These are phyloP conservation scores for Fusarium beomiforme DNA, from an alignment of 2,329 filamentous ascomycete genomes.

Conservation along the genomic window DNA sequence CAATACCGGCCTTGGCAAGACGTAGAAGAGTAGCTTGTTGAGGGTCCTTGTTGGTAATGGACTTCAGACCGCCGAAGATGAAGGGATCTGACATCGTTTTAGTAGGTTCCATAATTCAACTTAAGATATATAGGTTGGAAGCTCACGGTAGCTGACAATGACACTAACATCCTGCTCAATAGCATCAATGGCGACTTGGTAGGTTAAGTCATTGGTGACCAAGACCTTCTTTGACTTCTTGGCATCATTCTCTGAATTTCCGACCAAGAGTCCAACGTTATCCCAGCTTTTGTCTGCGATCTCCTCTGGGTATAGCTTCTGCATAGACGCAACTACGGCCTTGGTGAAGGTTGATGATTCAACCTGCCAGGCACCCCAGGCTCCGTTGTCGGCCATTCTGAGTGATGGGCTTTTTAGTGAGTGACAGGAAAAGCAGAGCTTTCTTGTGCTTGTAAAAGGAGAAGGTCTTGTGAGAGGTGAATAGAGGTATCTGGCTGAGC, in stretches of 20 bases:
- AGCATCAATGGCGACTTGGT: slow-evolving; percentile 88
- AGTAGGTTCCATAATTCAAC: not conserved
- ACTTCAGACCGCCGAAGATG: slow-evolving; percentile 93
- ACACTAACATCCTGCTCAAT: slow-evolving; percentile 79
- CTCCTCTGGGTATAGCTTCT: slow-evolving; percentile 86
- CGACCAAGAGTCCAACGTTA: slow-evolving; percentile 86
- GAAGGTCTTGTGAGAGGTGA: not conserved
- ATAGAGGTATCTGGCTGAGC: not conserved
- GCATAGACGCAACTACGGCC: slow-evolving; percentile 81
- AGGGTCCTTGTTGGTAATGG: slow-evolving; percentile 82
- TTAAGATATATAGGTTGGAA: not conserved
- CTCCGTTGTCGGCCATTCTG: slow-evolving; percentile 44
- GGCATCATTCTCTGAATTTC: slow-evolving; percentile 52
- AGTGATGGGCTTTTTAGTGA: not conserved
- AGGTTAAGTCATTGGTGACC: slow-evolving; percentile 88
- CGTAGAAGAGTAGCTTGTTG: slow-evolving; percentile 88
- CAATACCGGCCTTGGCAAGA: slow-evolving; percentile 86
- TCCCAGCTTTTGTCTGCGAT: slow-evolving; percentile 93
- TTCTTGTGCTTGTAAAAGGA: not conserved
- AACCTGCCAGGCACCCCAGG: slow-evolving; percentile 55
- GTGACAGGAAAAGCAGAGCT: slow-evolving; percentile 35
- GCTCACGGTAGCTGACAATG: slow-evolving; percentile 85
- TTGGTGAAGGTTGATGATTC: slow-evolving; percentile 56
- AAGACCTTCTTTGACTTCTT: slow-evolving; percentile 54
- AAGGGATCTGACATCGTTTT: slow-evolving; percentile 76